Evolutionary conservation across 139 green algal species (phyloP).

Genomic region (Asterochloris erici): DNA sequence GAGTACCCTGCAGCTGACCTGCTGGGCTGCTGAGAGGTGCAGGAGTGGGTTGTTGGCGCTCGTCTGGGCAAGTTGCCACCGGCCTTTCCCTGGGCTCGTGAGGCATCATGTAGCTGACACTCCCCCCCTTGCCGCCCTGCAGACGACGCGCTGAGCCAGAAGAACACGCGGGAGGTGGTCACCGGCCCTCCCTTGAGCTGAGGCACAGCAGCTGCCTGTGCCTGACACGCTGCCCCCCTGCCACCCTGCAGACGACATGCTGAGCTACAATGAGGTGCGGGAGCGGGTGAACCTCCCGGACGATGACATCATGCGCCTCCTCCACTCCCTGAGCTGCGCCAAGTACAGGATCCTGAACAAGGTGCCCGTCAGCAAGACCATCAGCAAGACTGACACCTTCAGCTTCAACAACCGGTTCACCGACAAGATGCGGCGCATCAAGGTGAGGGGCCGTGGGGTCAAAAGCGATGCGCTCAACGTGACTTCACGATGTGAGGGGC

Average conservation of each 20-base stretch:
- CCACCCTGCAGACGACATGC: conserved; percentile 28
- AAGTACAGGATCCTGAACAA: conserved; percentile 94
- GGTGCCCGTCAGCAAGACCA: conserved; percentile 60
- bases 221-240: no score
- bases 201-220: no score
- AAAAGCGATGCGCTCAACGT: no score
- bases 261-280: conserved; percentile 78
- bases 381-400: conserved; percentile 86
- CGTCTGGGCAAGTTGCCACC: background rate
- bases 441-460: conserved; percentile 55
- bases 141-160: no score
- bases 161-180: no score
- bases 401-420: conserved; percentile 85
- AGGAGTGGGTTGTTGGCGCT: conserved; percentile 52
- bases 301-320: conserved; percentile 82
- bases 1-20: conserved; percentile 21
- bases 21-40: conserved; percentile 77
- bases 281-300: conserved; percentile 80
- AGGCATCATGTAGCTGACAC: no score
- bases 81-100: no score
- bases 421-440: conserved; percentile 87
- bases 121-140: no score
- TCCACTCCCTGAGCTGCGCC: conserved; percentile 84
- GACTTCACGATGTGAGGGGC: no score
- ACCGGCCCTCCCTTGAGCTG: no score